phyloP scores from a whole-genome alignment of 73 alveolate species.

The Paramecium sexaurelia region DNA sequence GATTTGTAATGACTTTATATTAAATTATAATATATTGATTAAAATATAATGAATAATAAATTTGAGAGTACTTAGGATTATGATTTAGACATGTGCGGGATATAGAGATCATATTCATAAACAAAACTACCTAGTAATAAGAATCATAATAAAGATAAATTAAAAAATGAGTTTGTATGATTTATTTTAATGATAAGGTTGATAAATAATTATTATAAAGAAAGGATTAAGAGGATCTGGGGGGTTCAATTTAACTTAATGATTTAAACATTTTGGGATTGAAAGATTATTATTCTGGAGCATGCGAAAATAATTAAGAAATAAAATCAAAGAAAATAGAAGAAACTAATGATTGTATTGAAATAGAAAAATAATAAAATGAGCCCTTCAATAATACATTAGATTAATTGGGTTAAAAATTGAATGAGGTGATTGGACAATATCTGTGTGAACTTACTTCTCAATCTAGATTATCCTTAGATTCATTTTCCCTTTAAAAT shows the following conservation, averaged over 20 bases:
- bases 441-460: conserved; percentile 16
- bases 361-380: not conserved
- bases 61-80: not conserved
- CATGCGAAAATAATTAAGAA: not conserved
- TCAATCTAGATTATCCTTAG: conserved; percentile 4
- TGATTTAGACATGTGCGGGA: conserved; percentile 16
- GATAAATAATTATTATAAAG: not conserved
- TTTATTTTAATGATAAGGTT: not conserved
- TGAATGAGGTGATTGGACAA: conserved; percentile 38
- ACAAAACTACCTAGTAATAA: not conserved
- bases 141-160: not conserved
- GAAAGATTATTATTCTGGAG: conserved; percentile 26
- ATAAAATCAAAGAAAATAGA: not conserved
- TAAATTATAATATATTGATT: not conserved
- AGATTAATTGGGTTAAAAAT: conserved; percentile 31
- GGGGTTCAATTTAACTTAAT: not conserved
- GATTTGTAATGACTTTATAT: not conserved
- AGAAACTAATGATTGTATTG: not conserved
- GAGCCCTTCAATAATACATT: not conserved
- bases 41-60: not conserved
- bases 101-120: not conserved
- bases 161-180: not conserved
- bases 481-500: not conserved
- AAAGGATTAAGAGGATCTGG: not conserved
- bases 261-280: conserved; percentile 28